Conservation (phyloP, 2,329 filamentous ascomycete genomes). For the Aureobasidium lini region DNA sequence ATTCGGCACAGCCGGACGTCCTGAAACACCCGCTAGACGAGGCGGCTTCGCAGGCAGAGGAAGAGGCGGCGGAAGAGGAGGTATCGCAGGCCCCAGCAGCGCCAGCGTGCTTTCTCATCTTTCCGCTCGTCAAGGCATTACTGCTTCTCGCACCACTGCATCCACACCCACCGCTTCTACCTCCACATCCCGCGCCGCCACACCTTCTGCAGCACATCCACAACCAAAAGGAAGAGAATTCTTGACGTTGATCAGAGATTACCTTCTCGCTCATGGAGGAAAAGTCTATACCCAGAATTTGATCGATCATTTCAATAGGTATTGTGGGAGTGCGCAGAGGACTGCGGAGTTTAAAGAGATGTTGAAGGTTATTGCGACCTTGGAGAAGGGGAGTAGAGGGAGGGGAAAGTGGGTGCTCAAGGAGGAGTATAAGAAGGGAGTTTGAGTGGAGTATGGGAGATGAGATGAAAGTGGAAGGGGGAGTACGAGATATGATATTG, state of each 20-base stretch:
- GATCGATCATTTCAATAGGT: constrained; percentile 81
- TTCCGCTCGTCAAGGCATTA: constrained; percentile 33
- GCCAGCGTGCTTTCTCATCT: constrained; percentile 39
- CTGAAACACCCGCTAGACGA: constrained; percentile 46
- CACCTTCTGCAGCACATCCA: constrained; percentile 17
- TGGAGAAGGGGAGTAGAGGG: constrained; percentile 50
- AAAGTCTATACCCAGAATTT: constrained; percentile 75
- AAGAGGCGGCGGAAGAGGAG: constrained; percentile 22
- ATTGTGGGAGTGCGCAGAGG: constrained; percentile 60
- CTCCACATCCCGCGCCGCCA: constrained; percentile 24
- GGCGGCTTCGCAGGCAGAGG: constrained; percentile 35
- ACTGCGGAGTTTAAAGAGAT: constrained; percentile 76
- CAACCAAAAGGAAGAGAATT: constrained; percentile 37
- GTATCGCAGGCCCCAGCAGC: constrained; percentile 24
- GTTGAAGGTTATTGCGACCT: constrained; percentile 64
- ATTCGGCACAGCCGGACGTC: constrained; percentile 68
- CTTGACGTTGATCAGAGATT: constrained; percentile 59
- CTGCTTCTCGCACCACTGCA: constrained; percentile 36
- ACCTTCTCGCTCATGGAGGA: constrained; percentile 70
- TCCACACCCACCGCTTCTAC: constrained; percentile 25
- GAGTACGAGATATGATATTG: neutral
- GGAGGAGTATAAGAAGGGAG: constrained; percentile 41
- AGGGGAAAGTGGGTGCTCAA: constrained; percentile 53
- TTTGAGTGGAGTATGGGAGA: neutral
- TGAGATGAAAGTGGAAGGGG: neutral